Evolutionary conservation across 768 basidiomycete genomes (phyloP), one percentile per base, ranked within the genome.

Genomic region (Calocera cornea): DNA sequence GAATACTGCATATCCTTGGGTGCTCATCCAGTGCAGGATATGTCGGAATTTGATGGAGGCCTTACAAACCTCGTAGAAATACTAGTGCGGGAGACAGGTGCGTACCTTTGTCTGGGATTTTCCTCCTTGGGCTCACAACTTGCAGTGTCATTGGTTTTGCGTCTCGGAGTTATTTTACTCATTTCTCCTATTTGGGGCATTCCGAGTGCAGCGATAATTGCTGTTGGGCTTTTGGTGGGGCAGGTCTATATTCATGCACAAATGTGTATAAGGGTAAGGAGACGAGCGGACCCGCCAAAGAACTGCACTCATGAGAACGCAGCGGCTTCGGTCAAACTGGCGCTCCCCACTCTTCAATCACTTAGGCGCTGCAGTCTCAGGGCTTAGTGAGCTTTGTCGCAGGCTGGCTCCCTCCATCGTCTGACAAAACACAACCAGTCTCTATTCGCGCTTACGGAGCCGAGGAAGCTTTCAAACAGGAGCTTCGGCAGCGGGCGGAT

Each of bases 371-470:
- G 80, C 87, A 0, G 82, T 89, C 36, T 75, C 80, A 67, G 87
- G 87, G 5, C 72, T 87, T 34, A 19, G 54, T 60, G 27, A 27
- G 54, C 54, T 33, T 2, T 5, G 14, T 8, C 7, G 14, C 36
- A 60, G 14, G 24, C 19, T 60, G 7, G 54, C 22, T 60, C 5
- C 11, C 7, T 29, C 19, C 14, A 16, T 38, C 36, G 36, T 38
- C 54, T 60, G 27, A 27, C 19, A 11, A 29, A 10, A 29, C 19
- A 5, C 19, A 19, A 5, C 14, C 54, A 60, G 78, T 77, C 1
- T 75, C 86, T 10, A 84, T 90, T 66, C 80, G 87, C 27, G 88
- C 88, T 0, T 90, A 86, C 72, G 83, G 83, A 2, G 84, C 83
- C 8, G 80, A 87, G 75, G 74, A 77, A 33, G 66, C 75, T 1